phyloP scores from a whole-genome alignment of 176 grass and related monocot species.

The Ampelocalamus luodianensis region DNA sequence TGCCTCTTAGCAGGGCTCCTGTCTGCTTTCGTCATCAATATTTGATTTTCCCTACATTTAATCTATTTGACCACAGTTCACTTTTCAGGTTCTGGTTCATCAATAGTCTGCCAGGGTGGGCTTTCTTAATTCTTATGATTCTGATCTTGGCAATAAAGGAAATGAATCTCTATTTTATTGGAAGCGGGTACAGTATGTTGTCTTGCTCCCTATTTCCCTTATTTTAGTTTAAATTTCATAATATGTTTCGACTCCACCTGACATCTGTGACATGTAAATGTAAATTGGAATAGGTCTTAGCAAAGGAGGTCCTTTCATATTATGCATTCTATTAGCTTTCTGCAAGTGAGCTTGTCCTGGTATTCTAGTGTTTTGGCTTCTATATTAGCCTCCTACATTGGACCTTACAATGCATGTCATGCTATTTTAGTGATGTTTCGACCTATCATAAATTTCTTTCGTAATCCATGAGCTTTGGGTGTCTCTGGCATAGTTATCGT shows the following conservation, averaged over 20 bases:
- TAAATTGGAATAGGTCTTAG: background rate
- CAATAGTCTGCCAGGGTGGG: background rate
- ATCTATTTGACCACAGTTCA: background rate
- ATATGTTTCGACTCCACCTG: background rate
- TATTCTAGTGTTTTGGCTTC: background rate
- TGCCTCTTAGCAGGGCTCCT: background rate
- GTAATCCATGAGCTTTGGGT: background rate
- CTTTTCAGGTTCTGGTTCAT: conserved; percentile 35
- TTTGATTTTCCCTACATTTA: background rate
- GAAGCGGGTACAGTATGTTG: conserved; percentile 28
- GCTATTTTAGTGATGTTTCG: conserved; percentile 14
- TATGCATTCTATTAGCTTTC: background rate
- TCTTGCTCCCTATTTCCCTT: background rate
- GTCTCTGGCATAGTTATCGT: background rate
- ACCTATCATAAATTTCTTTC: conserved; percentile 1
- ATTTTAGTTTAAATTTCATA: background rate
- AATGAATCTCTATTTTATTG: conserved; percentile 32
- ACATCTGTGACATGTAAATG: background rate
- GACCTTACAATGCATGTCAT: background rate
- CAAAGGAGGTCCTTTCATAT: background rate
- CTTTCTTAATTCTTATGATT: conserved; percentile 2
- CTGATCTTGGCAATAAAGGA: conserved; percentile 3
- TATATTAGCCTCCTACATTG: background rate
- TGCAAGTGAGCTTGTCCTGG: conserved; percentile 7
- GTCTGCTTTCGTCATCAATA: background rate